These are phyloP conservation scores for Aspergillus jensenii DNA, from an alignment of 2,329 filamentous ascomycete species.

Conservation along the genomic window DNA sequence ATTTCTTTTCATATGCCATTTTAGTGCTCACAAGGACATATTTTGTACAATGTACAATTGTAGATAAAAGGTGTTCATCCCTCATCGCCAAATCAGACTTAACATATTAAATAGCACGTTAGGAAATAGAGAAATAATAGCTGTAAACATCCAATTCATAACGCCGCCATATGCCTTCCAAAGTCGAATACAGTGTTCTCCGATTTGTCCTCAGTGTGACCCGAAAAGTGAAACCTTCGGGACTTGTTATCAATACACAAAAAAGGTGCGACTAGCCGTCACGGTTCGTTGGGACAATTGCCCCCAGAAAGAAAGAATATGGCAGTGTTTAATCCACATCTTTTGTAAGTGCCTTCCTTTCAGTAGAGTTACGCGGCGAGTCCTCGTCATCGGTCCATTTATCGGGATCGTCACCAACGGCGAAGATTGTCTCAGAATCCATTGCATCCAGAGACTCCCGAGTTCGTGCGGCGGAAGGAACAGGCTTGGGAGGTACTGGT, in stretches of 20 bases:
- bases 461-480: constrained; percentile 51
- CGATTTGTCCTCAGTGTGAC: constrained; percentile 3
- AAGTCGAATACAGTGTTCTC: constrained; percentile 17
- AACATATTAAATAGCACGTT: constrained; percentile 5
- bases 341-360: constrained; percentile 53
- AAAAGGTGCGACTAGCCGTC: background rate
- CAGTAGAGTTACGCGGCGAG: constrained; percentile 49
- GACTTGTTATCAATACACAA: constrained; percentile 13
- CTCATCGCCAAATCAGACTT: constrained; percentile 3
- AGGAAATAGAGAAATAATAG: background rate
- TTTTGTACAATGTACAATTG: constrained; percentile 9
- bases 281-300: background rate
- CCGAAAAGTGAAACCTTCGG: constrained; percentile 1
- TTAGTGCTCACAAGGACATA: background rate
- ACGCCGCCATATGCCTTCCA: constrained; percentile 25
- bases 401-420: constrained; percentile 82
- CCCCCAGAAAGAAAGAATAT: background rate
- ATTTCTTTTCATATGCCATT: background rate
- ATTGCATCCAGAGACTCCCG: constrained; percentile 71
- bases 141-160: constrained; percentile 11
- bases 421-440: constrained; percentile 94
- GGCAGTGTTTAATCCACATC: constrained; percentile 13
- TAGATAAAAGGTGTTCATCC: constrained; percentile 5
- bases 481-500: constrained; percentile 50
- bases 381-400: constrained; percentile 73